phyloP scores from a whole-genome alignment of 2,329 filamentous ascomycete genomes.

The Clonostachys rhizophaga region DNA sequence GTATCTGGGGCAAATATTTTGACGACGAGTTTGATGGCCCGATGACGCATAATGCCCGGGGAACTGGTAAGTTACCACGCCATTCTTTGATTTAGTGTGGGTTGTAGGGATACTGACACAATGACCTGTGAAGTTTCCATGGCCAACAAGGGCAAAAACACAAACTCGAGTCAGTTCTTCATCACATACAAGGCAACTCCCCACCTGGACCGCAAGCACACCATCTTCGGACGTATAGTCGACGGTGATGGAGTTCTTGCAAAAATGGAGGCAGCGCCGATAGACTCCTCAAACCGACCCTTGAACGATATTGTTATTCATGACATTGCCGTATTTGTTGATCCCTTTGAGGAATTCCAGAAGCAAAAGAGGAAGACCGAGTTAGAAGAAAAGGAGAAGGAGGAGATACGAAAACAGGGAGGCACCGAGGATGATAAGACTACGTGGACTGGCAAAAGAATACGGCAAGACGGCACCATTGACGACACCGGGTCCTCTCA shows the following conservation, averaged over 20 bases:
- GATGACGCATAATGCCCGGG: conserved; percentile 74
- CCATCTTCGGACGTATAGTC: conserved; percentile 87
- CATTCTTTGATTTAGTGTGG: neutral
- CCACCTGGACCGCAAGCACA: conserved; percentile 93
- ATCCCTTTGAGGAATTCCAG: conserved; percentile 93
- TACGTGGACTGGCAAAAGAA: conserved; percentile 94
- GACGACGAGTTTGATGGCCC: conserved; percentile 91
- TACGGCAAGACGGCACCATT: conserved; percentile 63
- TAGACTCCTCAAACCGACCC: conserved; percentile 69
- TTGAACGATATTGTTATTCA: conserved; percentile 74
- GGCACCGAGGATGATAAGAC: conserved; percentile 83
- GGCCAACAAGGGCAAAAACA: conserved; percentile 99
- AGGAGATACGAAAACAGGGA: conserved; percentile 58
- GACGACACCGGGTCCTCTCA: conserved; percentile 27
- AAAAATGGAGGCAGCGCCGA: conserved; percentile 72
- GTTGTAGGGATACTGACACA: neutral
- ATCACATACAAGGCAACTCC: conserved; percentile 80
- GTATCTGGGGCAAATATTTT: conserved; percentile 93
- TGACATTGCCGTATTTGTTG: conserved; percentile 81
- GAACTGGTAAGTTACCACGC: conserved; percentile 40
- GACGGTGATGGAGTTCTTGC: conserved; percentile 69
- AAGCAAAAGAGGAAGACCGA: conserved; percentile 67
- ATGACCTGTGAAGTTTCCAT: conserved; percentile 54
- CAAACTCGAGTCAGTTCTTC: conserved; percentile 93
- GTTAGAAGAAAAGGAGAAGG: conserved; percentile 48